Base-by-base conservation (phyloP, 2,329 filamentous ascomycete species). In the Fusarium multiceps region DNA sequence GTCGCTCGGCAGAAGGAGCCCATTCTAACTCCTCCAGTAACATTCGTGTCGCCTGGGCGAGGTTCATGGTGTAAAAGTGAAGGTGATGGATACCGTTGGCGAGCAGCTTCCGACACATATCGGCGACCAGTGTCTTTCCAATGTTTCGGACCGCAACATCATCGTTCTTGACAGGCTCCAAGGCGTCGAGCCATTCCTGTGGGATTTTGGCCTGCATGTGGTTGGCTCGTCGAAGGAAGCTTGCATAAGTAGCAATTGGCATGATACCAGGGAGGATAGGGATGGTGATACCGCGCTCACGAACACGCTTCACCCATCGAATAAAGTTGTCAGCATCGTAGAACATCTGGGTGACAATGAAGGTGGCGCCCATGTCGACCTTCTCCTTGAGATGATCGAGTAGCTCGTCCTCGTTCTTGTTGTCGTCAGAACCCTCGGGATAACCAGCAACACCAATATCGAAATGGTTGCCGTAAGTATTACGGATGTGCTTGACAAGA, bases 41-140 rank as follows among this genome's bases (percentile, higher is more conserved):
- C 91, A 98, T 94, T 74, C 92, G 91, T 3, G 95, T 98, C 53
- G 96, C 93, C 80, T 97, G 93, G 13, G 94, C 95, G 21, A 99
- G 86, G 81, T 99, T 99, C 96, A 99, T 99, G 65, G 96, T 99
- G 84, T 99, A 99, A 82, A 99, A 99, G 81, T 99, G 96, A 71
- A 99, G 82, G 78, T 98, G 94, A 69, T 89, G 87, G 72, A 98
- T 93, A 42, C 94, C 96, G 37, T 89, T 90, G 63, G 90, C 88
- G 59, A 98, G 85, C 64, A 99, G 88, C 81, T 91, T 93, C 63
- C 91, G 90, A 80, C 96, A 99, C 89, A 99, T 90, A 46, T 97
- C 89, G 23, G 94, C 93, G 20, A 99, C 91, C 23, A 99, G 85
- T 16, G 87, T 89, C 81, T 94, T 96, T 55, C 96, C 96, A 59